Base-by-base conservation (phyloP, 495 filamentous ascomycete species). In the Haplographium delicatum region DNA sequence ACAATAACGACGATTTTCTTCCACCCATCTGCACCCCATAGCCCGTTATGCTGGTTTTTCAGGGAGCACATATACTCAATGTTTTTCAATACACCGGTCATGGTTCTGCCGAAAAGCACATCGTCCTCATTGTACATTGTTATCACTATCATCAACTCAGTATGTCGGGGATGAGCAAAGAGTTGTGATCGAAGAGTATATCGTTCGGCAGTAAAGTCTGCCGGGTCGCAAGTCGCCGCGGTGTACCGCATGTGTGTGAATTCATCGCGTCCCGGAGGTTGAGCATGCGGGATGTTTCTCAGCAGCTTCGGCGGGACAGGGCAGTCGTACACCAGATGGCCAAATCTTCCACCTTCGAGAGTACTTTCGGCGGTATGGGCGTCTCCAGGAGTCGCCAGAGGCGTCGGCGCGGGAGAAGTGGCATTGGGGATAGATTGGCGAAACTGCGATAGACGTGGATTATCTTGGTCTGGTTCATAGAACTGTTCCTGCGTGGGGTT, bases 201-300 rank as follows among this genome's bases (percentile, higher is more conserved):
- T 25, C 81, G 76, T 57, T 87, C 74, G 3, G 28, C 25, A 1
- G 44, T 33, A 23, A 96, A 98, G 15, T 93, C 79, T 1, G 74
- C 71, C 0, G 93, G 93, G 54, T 98, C 93, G 67, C 93, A 96
- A 11, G 93, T 98, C 7, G 89, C 93, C 4, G 93, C 93, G 1
- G 88, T 87, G 63, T 98, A 58, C 11, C 56, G 50, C 51, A 58
- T 53, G 15, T 58, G 56, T 1, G 56, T 58, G 33, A 95, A 96
- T 65, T 98, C 91, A 53, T 94, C 89, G 51, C 91, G 27, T 13
- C 16, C 44, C n/a, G 48, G 43, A 2, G 35, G 84, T 60, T 89
- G 85, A 38, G 86, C 85, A 60, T 95, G 88, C 11, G 83, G 85
- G 6, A 96, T 73, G 66, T 89, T 82, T 56, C 80, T 86, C 39